Evolutionary conservation across 2,329 filamentous ascomycete genomes (phyloP).

Genomic region (Fusarium lyarnte): DNA sequence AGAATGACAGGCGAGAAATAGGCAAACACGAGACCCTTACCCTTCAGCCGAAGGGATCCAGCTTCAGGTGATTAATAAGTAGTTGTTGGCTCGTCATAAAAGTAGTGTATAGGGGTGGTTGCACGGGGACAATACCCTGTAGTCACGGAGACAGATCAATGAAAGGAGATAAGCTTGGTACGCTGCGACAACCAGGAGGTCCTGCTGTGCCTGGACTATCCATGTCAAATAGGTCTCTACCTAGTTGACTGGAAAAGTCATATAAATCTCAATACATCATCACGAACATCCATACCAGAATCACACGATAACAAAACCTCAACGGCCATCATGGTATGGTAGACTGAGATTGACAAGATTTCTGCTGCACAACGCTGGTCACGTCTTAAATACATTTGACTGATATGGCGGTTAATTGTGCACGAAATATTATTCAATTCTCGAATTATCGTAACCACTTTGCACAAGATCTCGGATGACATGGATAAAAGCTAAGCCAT

Average conservation of each 20-base stretch:
- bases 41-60: neutral
- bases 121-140: neutral
- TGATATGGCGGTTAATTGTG: neutral
- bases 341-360: neutral
- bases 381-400: too few species aligned
- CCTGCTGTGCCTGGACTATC: neutral
- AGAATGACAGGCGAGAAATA: conserved; percentile 17
- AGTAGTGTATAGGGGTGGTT: conserved; percentile 17
- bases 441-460: neutral
- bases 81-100: neutral
- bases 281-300: neutral
- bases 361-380: neutral
- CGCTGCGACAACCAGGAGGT: neutral
- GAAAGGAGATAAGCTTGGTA: conserved; percentile 4
- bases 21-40: conserved; percentile 24
- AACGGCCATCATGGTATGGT: neutral
- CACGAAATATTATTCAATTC: neutral
- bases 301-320: neutral
- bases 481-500: neutral
- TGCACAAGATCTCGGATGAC: neutral
- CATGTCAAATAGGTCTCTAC: too few species aligned
- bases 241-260: neutral
- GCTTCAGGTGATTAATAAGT: neutral
- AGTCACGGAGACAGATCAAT: neutral
- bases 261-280: neutral